Base-by-base conservation (phyloP, 441 rosid species). In the Omphalea diandra region DNA sequence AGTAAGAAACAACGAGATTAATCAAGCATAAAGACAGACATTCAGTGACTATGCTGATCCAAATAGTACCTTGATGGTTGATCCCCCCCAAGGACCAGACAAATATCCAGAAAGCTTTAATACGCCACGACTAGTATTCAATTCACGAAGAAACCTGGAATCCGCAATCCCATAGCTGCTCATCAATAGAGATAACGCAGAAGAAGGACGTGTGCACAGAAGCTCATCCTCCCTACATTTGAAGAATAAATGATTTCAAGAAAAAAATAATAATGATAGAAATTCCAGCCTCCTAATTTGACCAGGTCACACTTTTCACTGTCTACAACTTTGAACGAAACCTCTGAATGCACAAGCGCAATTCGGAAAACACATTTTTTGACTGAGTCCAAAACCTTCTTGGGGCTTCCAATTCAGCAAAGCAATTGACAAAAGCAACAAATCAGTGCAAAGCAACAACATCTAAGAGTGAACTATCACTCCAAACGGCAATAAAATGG, bases 311-410 rank as follows among this genome's bases (percentile, higher is more conserved):
- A 90, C 99, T 96, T 89, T 73, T 93, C 94, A 67, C 73, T 81
- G 75, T 93, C 97, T 75, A 84, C 72, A 76, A 89, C 83, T 77
- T 79, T 81, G 77, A 95, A 90, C 80, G 88, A 85, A 75, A 89
- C 89, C 76, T 76, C 67, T 27, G 97, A 73, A 76, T 88, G 88
- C 72, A 86, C 90, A 74, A 93, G 86, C 6, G 97, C 85, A 83
- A 87, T 81, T 63, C 78, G 84, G 79, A 87, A 78, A 65, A 87
- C 80, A 72, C 87, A 87, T 78, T 90, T 86, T 82, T 85, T 91
- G 65, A 96, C 83, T 0, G 83, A 83, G 67, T 87, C 84, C 87
- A 91, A 72, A 49, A 90, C 89, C 88, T 90, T 95, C 82, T 85
- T 88, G 75, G 88, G 85, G 83, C 99, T 93, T 82, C 79, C 75